phyloP scores from a whole-genome alignment of 2,329 filamentous ascomycete species.

The Monosporascus sp. region DNA sequence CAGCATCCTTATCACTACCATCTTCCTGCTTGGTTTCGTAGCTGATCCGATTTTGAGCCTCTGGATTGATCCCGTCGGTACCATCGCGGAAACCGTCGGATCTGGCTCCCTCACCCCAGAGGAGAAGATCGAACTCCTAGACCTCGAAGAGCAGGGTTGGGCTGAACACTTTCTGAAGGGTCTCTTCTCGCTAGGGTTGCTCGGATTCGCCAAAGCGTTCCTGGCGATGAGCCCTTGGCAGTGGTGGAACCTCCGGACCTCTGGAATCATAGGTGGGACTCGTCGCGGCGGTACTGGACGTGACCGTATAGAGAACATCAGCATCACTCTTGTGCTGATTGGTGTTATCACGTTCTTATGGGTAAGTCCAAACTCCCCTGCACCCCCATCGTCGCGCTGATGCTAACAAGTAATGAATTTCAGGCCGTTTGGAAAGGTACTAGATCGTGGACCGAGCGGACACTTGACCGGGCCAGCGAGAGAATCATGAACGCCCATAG shows the following conservation, averaged over 20 bases:
- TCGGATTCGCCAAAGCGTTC: slow-evolving; percentile 79
- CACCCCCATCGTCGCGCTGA: too few species aligned
- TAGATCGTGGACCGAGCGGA: slow-evolving; percentile 63
- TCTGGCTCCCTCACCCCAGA: slow-evolving; percentile 33
- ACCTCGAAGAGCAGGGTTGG: slow-evolving; percentile 60
- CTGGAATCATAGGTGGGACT: slow-evolving; percentile 48
- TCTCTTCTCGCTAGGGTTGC: slow-evolving; percentile 78
- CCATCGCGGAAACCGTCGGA: slow-evolving; percentile 48
- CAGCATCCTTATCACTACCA: slow-evolving; percentile 60
- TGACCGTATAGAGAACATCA: slow-evolving; percentile 72
- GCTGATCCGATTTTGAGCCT: slow-evolving; percentile 89
- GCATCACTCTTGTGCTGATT: slow-evolving; percentile 71
- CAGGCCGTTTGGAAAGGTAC: slow-evolving; percentile 80
- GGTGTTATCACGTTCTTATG: slow-evolving; percentile 75
- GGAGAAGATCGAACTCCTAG: slow-evolving; percentile 37
- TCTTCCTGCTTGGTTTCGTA: slow-evolving; percentile 84
- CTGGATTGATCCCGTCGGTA: slow-evolving; percentile 73
- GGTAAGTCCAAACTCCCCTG: slow-evolving; percentile 45
- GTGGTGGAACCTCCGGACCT: slow-evolving; percentile 67
- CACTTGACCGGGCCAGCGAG: slow-evolving; percentile 72
- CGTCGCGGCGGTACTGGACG: slow-evolving; percentile 62
- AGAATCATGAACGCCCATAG: slow-evolving; percentile 76
- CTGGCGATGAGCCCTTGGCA: slow-evolving; percentile 70
- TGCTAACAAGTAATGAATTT: slow-evolving; percentile 2
- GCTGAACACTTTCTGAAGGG: slow-evolving; percentile 82